These are phyloP conservation scores for Cyberlindnera mycetangii DNA, from an alignment of 805 yeast genomes.

Conservation along the genomic window DNA sequence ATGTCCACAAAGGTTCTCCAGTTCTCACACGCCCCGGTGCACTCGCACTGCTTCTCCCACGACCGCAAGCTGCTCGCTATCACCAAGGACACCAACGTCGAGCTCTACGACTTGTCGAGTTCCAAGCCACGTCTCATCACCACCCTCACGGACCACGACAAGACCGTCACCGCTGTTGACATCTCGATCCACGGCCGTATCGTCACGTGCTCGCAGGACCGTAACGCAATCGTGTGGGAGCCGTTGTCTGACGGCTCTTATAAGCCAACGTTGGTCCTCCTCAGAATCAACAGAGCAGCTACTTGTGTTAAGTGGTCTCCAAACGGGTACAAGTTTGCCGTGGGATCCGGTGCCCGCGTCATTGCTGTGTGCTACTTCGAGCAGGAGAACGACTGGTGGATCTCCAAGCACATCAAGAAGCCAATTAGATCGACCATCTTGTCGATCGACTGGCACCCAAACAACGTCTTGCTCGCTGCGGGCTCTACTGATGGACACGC, in stretches of 20 bases:
- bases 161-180: conserved; percentile 92
- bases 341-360: conserved; percentile 91
- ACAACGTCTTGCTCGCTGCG: conserved; percentile 79
- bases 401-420: conserved; percentile 93
- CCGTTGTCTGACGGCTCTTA: conserved; percentile 56
- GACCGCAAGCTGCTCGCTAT: conserved; percentile 71
- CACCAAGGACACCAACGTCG: conserved; percentile 74
- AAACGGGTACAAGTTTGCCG: conserved; percentile 91
- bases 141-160: conserved; percentile 80
- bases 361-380: conserved; percentile 96
- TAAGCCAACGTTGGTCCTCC: conserved; percentile 87
- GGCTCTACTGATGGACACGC: conserved; percentile 95
- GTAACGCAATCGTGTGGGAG: conserved; percentile 97
- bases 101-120: conserved; percentile 61
- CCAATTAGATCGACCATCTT: conserved; percentile 88
- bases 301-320: conserved; percentile 96
- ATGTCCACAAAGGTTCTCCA: conserved; percentile 41
- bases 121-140: conserved; percentile 60
- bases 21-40: conserved; percentile 81
- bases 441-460: conserved; percentile 89
- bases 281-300: conserved; percentile 94
- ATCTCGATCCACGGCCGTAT: conserved; percentile 84
- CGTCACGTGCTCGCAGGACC: conserved; percentile 95
- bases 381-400: conserved; percentile 99
- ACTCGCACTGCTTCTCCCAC: conserved; percentile 84